Conservation (phyloP, 2,329 filamentous ascomycete species). For the Penicillium thymicola region DNA sequence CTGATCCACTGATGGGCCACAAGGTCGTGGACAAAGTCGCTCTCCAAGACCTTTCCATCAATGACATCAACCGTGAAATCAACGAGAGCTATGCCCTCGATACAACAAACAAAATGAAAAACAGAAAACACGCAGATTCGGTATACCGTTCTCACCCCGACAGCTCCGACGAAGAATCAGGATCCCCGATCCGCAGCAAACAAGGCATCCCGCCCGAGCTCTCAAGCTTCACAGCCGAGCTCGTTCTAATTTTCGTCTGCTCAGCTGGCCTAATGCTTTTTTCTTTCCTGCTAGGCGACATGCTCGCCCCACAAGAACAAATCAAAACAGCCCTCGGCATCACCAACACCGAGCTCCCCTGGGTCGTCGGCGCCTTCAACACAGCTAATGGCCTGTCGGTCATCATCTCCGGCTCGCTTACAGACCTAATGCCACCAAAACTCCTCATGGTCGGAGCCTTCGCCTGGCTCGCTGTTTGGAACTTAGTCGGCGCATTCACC, state of each 20-base stretch:
- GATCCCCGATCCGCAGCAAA: conserved; percentile 16
- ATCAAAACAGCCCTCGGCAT: conserved; percentile 40
- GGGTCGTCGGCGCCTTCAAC: conserved; percentile 44
- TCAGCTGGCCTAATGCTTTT: conserved; percentile 45
- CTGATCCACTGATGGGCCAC: conserved; percentile 26
- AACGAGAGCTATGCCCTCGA: conserved; percentile 19
- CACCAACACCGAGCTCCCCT: conserved; percentile 41
- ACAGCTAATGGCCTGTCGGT: conserved; percentile 45
- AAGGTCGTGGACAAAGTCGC: conserved; percentile 14
- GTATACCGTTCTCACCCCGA: conserved; percentile 10
- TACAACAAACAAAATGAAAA: conserved; percentile 13
- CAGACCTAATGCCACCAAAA: conserved; percentile 43
- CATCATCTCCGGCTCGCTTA: conserved; percentile 37
- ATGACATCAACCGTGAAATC: conserved; percentile 2
- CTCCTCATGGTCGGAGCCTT: conserved; percentile 44
- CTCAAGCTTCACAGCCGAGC: conserved; percentile 39
- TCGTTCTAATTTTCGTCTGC: conserved; percentile 43
- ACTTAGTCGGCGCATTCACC: conserved; percentile 37
- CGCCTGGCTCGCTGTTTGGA: conserved; percentile 44
- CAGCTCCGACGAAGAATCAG: conserved; percentile 18
- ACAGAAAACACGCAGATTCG: conserved; percentile 15
- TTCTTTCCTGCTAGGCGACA: conserved; percentile 42
- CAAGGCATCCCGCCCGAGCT: conserved; percentile 43
- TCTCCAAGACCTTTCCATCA: conserved; percentile 19
- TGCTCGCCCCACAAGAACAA: conserved; percentile 40